These are phyloP conservation scores for Cystobasidium onofrii DNA, from an alignment of 768 basidiomycete species.

Conservation along the genomic window DNA sequence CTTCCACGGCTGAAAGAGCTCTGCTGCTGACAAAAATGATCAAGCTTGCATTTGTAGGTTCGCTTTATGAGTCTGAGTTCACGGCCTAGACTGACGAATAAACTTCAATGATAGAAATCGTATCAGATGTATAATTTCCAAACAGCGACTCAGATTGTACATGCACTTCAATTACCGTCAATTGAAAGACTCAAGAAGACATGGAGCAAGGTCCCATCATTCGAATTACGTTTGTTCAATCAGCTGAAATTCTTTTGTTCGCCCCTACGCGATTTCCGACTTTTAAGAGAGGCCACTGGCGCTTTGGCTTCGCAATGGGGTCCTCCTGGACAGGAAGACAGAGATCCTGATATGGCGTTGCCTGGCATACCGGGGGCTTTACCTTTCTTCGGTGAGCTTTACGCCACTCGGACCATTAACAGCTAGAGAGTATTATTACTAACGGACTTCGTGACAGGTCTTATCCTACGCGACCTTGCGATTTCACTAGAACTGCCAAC, in stretches of 20 bases:
- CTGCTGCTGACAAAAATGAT: constrained; percentile 68
- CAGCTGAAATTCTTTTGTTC: constrained; percentile 64
- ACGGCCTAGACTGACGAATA: background rate
- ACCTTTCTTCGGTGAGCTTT: constrained; percentile 41
- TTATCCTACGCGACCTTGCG: constrained; percentile 41
- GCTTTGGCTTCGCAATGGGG: constrained; percentile 36
- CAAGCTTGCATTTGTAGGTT: constrained; percentile 69
- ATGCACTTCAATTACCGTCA: constrained; percentile 63
- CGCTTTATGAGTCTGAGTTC: background rate
- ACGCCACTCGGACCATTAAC: too few species aligned
- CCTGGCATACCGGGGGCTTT: constrained; percentile 33
- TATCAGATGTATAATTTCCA: constrained; percentile 69
- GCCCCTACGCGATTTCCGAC: constrained; percentile 62
- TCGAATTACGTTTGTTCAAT: constrained; percentile 64
- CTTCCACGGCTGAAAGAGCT: constrained; percentile 53
- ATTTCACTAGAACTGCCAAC: constrained; percentile 38
- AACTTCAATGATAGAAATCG: constrained; percentile 56
- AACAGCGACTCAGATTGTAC: constrained; percentile 68
- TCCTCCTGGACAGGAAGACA: background rate
- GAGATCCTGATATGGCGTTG: constrained; percentile 8
- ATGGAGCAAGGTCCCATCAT: constrained; percentile 60
- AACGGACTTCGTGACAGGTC: constrained; percentile 18
- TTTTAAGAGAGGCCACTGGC: constrained; percentile 33
- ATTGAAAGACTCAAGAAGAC: constrained; percentile 60
- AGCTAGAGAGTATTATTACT: too few species aligned